phyloP scores from a whole-genome alignment of 805 yeast species.

The Sugiyamaella valdiviana region DNA sequence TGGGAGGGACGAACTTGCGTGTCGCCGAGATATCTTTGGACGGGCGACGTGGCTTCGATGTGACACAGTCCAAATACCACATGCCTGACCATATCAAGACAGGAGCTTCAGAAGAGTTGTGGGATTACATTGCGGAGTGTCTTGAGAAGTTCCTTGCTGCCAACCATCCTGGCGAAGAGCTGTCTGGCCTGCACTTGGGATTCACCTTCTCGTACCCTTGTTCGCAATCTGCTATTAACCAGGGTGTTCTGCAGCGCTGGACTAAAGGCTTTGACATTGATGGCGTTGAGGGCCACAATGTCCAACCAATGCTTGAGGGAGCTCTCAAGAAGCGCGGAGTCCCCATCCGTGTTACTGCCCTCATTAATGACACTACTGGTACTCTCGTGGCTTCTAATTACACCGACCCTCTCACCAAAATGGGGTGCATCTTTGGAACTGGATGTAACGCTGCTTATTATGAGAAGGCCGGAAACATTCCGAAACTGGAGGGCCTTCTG shows the following conservation, averaged over 20 bases:
- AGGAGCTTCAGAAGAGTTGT: constrained; percentile 66
- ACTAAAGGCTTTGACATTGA: constrained; percentile 95
- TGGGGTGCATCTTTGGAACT: constrained; percentile 96
- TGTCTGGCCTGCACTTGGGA: constrained; percentile 67
- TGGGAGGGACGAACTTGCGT: constrained; percentile 96
- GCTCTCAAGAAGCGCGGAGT: constrained; percentile 59
- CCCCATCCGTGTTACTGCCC: constrained; percentile 83
- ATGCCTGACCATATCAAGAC: constrained; percentile 75
- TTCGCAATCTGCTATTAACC: constrained; percentile 69
- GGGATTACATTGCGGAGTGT: constrained; percentile 80
- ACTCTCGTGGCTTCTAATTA: constrained; percentile 93
- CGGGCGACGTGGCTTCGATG: constrained; percentile 80
- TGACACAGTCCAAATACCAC: constrained; percentile 77
- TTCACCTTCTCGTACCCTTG: constrained; percentile 90
- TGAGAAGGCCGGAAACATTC: constrained; percentile 65
- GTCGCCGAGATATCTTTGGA: constrained; percentile 80
- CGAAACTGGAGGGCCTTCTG: constrained; percentile 70
- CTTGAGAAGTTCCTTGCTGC: constrained; percentile 63
- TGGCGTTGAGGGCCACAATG: constrained; percentile 90
- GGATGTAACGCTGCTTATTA: constrained; percentile 97
- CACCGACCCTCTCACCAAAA: constrained; percentile 78
- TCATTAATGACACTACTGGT: constrained; percentile 96
- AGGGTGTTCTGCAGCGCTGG: constrained; percentile 90
- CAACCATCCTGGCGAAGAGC: constrained; percentile 45
- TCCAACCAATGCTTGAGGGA: constrained; percentile 81